Evolutionary conservation across 768 basidiomycete species (phyloP).

Genomic region (Hygrocybe coccinea): DNA sequence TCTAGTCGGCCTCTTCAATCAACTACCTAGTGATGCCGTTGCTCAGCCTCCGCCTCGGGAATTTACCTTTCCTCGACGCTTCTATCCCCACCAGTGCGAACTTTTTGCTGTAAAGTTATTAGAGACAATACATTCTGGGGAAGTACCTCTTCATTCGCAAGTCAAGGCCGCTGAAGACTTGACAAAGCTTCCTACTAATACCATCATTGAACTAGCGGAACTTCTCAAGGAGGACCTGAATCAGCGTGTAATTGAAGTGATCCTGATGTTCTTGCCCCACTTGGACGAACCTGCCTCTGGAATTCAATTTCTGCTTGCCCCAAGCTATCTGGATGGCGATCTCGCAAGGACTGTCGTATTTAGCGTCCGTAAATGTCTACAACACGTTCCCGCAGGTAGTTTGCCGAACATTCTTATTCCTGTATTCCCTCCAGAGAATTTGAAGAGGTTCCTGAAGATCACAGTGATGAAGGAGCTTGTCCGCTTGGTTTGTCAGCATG

Average conservation of each 20-base stretch:
- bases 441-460: constrained; percentile 13
- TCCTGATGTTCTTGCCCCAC: constrained; percentile 20
- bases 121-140: constrained; percentile 13
- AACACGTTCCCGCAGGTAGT: constrained; percentile 12
- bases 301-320: constrained; percentile 16
- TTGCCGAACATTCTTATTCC: constrained; percentile 12
- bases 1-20: constrained; percentile 15
- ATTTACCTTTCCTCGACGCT: constrained; percentile 7
- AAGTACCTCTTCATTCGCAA: constrained; percentile 12
- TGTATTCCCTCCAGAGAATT: constrained; percentile 3
- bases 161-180: constrained; percentile 14
- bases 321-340: constrained; percentile 15
- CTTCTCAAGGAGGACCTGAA: constrained; percentile 14
- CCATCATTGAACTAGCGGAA: constrained; percentile 16
- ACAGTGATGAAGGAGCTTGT: constrained; percentile 18
- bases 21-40: constrained; percentile 7
- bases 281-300: constrained; percentile 19
- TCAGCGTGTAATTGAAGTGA: constrained; percentile 16
- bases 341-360: constrained; percentile 15
- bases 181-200: constrained; percentile 17
- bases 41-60: constrained; percentile 12
- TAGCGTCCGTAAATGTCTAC: constrained; percentile 12
- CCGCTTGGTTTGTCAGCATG: constrained; percentile 12
- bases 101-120: constrained; percentile 12
- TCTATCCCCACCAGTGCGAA: constrained; percentile 18